Evolutionary conservation across 805 yeast species (phyloP).

Genomic region (Schwanniomyces polymorphus): DNA sequence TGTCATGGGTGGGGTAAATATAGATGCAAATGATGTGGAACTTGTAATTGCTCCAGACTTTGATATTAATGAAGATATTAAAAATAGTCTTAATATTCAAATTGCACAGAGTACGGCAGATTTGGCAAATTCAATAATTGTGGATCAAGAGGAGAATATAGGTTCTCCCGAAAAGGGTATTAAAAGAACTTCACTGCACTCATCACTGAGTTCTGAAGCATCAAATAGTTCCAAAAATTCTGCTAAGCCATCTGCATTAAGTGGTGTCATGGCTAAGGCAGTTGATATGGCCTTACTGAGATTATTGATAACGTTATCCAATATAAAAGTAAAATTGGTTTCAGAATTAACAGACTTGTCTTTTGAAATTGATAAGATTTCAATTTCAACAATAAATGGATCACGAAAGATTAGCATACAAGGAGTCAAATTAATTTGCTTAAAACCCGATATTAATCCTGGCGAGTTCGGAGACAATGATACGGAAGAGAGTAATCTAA

Average conservation of each 20-base stretch:
- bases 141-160: constrained; percentile 24
- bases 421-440: constrained; percentile 40
- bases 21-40: constrained; percentile 57
- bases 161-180: constrained; percentile 7
- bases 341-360: constrained; percentile 43
- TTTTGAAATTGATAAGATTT: constrained; percentile 28
- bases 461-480: constrained; percentile 17
- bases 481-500: background rate
- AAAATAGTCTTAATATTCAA: constrained; percentile 44
- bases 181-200: background rate
- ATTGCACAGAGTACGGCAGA: constrained; percentile 75
- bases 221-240: constrained; percentile 16
- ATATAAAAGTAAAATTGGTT: constrained; percentile 49
- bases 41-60: constrained; percentile 39
- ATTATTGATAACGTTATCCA: constrained; percentile 49
- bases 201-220: constrained; percentile 1
- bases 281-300: constrained; percentile 67
- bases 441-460: constrained; percentile 39
- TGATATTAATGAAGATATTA: constrained; percentile 25
- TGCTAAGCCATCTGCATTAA: constrained; percentile 39
- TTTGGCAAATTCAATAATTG: constrained; percentile 60
- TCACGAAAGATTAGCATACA: constrained; percentile 38
- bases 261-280: constrained; percentile 61
- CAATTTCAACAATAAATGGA: constrained; percentile 46
- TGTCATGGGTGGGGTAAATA: constrained; percentile 68